Conservation (phyloP, 306 rosid genomes). For the Hippophae gyantsensis region DNA sequence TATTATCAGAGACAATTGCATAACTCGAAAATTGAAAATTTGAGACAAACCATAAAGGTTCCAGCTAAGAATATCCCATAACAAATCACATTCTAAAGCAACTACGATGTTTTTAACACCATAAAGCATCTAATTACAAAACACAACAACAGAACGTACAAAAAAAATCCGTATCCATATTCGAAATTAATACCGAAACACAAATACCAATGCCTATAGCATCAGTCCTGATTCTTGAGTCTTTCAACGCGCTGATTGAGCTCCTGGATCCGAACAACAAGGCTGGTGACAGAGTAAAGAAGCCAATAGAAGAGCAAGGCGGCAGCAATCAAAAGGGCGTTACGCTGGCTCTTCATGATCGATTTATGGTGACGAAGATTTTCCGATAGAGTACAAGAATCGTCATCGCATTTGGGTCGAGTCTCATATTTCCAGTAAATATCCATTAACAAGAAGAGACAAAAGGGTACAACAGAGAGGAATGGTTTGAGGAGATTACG, state of each 20-base stretch:
- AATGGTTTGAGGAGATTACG: constrained; percentile 84
- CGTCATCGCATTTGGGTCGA: constrained; percentile 56
- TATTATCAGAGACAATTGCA: too few species aligned
- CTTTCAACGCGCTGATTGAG: constrained; percentile 80
- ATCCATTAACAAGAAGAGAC: constrained; percentile 82
- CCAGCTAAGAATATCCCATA: too few species aligned
- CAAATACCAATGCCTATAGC: not conserved
- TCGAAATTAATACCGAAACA: too few species aligned
- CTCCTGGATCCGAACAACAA: constrained; percentile 68
- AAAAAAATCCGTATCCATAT: too few species aligned
- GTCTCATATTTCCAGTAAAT: constrained; percentile 97
- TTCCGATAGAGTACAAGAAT: constrained; percentile 74
- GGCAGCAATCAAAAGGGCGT: constrained; percentile 81
- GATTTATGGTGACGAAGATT: constrained; percentile 89
- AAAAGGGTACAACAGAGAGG: constrained; percentile 83
- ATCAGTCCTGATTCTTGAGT: constrained; percentile 69
- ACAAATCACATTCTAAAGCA: too few species aligned
- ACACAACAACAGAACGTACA: too few species aligned
- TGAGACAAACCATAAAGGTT: too few species aligned
- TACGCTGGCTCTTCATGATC: constrained; percentile 96
- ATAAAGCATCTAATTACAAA: too few species aligned
- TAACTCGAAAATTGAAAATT: too few species aligned
- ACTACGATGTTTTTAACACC: too few species aligned
- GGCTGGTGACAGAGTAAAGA: constrained; percentile 76
- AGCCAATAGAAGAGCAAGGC: constrained; percentile 91